phyloP scores from a whole-genome alignment of 345 rosid species.

The Draba incana region DNA sequence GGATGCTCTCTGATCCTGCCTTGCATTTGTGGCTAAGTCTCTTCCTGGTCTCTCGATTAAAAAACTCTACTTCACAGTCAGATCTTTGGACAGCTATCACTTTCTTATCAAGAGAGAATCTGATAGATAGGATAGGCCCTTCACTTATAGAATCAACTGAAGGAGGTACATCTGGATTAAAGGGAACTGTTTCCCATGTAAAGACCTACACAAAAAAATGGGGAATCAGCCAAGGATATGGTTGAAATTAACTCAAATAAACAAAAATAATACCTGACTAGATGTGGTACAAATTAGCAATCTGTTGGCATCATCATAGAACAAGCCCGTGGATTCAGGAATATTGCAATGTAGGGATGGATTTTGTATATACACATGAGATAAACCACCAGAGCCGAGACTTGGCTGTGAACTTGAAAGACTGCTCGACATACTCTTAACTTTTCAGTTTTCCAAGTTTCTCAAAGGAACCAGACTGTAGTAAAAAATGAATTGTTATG shows the following conservation, averaged over 20 bases:
- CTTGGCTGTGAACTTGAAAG: conserved; percentile 70
- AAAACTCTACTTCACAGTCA: conserved; percentile 71
- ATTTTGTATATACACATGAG: conserved; percentile 79
- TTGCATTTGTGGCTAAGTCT: conserved; percentile 63
- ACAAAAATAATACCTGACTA: conserved; percentile 55
- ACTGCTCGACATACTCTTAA: conserved; percentile 53
- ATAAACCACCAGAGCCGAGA: conserved; percentile 68
- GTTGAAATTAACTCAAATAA: conserved; percentile 8
- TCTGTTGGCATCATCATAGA: conserved; percentile 93
- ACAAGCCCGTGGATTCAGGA: conserved; percentile 73
- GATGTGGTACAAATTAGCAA: conserved; percentile 62
- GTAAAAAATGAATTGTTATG: conserved; percentile 8
- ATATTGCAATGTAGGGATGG: conserved; percentile 71
- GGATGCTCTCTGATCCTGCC: conserved; percentile 77
- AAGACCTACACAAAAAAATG: conserved; percentile 52
- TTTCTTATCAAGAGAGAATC: conserved; percentile 83
- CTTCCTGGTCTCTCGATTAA: conserved; percentile 72
- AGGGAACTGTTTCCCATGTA: conserved; percentile 85
- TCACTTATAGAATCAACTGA: conserved; percentile 71
- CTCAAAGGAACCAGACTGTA: conserved; percentile 27
- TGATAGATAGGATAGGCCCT: conserved; percentile 76
- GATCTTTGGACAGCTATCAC: conserved; percentile 81
- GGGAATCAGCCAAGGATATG: conserved; percentile 18
- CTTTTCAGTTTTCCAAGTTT: conserved; percentile 29
- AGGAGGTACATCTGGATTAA: conserved; percentile 62